Evolutionary conservation across 1,284 basidiomycete genomes (phyloP).

Genomic region (Agaricales sp.): DNA sequence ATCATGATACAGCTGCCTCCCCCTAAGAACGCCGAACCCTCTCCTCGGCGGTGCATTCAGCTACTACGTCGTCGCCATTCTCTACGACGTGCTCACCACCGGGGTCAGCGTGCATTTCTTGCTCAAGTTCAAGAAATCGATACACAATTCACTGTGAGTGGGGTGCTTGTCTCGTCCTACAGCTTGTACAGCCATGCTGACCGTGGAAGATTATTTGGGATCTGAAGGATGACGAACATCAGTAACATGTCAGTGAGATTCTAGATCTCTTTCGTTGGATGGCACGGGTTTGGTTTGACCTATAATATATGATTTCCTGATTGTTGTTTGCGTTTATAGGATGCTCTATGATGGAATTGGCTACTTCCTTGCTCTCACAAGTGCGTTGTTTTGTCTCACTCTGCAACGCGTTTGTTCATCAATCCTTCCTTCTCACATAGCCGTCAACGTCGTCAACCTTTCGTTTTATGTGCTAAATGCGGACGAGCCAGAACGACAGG

Average conservation of each 20-base stretch:
- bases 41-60: background rate
- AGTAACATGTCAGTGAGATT: background rate
- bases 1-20: background rate
- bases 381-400: background rate
- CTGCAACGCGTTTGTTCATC: background rate
- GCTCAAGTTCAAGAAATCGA: background rate
- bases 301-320: background rate
- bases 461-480: background rate
- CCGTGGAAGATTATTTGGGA: too few relatives aligned
- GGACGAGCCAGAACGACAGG: background rate
- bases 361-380: background rate
- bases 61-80: background rate
- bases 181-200: background rate
- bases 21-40: background rate
- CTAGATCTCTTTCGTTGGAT: background rate
- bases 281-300: too few relatives aligned
- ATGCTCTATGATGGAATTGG: background rate
- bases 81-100: background rate
- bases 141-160: background rate
- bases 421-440: background rate
- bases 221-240: background rate
- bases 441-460: background rate
- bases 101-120: background rate
- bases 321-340: background rate
- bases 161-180: background rate